Conservation (phyloP, 148 eudicot species). For the Dysphania ambrosioides region DNA sequence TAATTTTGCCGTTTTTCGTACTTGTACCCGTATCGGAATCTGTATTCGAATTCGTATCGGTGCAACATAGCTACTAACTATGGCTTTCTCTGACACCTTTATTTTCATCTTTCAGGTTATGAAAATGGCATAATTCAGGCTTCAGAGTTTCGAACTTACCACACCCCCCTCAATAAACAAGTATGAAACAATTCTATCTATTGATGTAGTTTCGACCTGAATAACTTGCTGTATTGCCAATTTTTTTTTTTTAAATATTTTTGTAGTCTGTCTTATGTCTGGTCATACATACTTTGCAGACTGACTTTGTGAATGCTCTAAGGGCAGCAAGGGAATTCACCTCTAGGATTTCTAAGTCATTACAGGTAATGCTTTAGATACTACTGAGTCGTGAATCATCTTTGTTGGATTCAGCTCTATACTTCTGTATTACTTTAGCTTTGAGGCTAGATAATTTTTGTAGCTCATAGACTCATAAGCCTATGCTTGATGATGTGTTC, state of each 20-base stretch:
- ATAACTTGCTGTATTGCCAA: neutral
- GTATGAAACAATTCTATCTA: constrained; percentile 33
- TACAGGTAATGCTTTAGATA: constrained; percentile 49
- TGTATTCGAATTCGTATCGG: too few species aligned
- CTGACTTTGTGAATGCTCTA: constrained; percentile 83
- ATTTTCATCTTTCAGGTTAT: constrained; percentile 46
- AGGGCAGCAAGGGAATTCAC: constrained; percentile 87
- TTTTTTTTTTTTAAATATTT: too few species aligned
- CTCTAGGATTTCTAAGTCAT: constrained; percentile 70
- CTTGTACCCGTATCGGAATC: too few species aligned
- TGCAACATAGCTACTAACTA: neutral
- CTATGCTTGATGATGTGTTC: neutral
- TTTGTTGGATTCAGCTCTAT: constrained; percentile 3
- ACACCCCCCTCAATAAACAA: constrained; percentile 95
- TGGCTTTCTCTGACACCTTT: neutral
- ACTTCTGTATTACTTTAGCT: neutral
- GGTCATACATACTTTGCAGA: constrained; percentile 33
- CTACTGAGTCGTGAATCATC: neutral
- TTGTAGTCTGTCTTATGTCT: constrained; percentile 7
- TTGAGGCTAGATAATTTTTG: neutral
- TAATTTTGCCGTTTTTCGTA: too few species aligned
- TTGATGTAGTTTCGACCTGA: constrained; percentile 1
- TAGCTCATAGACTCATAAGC: neutral
- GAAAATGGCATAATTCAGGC: constrained; percentile 75
- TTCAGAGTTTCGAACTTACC: constrained; percentile 94